phyloP scores from a whole-genome alignment of 768 basidiomycete genomes.

The Pleurotus sapidus region DNA sequence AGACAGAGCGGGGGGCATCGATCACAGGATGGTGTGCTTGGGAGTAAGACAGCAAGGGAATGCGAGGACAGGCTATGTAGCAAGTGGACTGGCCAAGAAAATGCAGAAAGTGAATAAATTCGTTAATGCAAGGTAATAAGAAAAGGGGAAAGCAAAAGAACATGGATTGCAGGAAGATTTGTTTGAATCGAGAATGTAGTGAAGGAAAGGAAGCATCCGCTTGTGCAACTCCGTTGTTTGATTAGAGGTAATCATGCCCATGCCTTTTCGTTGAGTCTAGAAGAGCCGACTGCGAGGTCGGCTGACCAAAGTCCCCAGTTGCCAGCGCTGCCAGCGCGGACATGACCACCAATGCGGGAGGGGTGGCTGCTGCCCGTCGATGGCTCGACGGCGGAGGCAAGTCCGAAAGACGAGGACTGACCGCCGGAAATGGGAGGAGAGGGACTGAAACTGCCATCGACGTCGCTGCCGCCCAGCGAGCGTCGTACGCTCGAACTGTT shows the following conservation, averaged over 20 bases:
- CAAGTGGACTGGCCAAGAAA: constrained; percentile 12
- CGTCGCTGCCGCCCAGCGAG: constrained; percentile 75
- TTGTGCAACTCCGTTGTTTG: constrained; percentile 7
- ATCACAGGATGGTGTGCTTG: constrained; percentile 26
- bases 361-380: constrained; percentile 12
- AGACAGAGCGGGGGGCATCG: too few relatives aligned
- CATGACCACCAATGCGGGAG: constrained; percentile 61
- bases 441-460: constrained; percentile 53
- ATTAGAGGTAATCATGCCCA: constrained; percentile 39
- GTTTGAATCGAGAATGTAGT: constrained; percentile 16
- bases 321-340: constrained; percentile 76
- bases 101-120: constrained; percentile 12
- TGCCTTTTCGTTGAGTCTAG: constrained; percentile 58
- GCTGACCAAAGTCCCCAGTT: constrained; percentile 76
- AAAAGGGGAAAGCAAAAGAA: constrained; percentile 16
- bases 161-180: constrained; percentile 12
- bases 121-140: constrained; percentile 13
- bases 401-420: constrained; percentile 18
- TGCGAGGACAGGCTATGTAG: constrained; percentile 17
- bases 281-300: constrained; percentile 46
- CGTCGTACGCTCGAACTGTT: constrained; percentile 61
- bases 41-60: constrained; percentile 25
- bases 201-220: constrained; percentile 17
- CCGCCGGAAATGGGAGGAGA: constrained; percentile 48
- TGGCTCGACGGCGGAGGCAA: constrained; percentile 5